Evolutionary conservation across 75 land plant genomes (phyloP), one percentile per base, ranked within the genome.

Genomic region (Pinus albicaulis): DNA sequence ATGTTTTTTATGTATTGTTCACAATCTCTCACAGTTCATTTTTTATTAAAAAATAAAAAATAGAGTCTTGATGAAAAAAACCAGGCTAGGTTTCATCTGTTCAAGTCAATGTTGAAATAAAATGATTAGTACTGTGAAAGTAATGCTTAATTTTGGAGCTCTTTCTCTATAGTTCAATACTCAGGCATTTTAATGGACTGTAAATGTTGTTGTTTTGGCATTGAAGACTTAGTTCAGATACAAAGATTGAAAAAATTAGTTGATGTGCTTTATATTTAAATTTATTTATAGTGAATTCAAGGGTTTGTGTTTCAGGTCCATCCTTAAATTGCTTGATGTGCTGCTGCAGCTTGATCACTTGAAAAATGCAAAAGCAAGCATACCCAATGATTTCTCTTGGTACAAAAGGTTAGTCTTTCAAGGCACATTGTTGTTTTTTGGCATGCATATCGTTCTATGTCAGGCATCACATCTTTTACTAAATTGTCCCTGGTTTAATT

Each of bases 301-400:
- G 26, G n/a, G 56, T 83, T 80, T 22, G 34, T 48, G 57, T 73
- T 74, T 38, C 84, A 98, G 99, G 99, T 91, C 94, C 57, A 98
- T 98, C 82, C 79, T 98, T 71, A 93, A 94, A 76, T 72, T 98
- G 75, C 88, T 98, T 72, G 99, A 98, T 88, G 93, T 95, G 41
- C 75, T 98, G 68, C 84, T 98, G 56, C 92, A 92, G 84, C 92
- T 98, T 74, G 99, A 98, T 85, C 99, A 98, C 77, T 86, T 98
- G 41, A 98, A 98, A 86, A 98, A 98, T 91, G 99, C 98, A 58
- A 98, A 98, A 88, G 96, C 99, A 56, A 98, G 98, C 81, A 98
- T 98, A 62, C 99, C 99, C 44, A 98, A 98, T 85, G 99, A 98
- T 79, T 98, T 98, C 78, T 98, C 99, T 62, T 98, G 99, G 99